Conservation (phyloP, 768 basidiomycete species). For the Mycena galericulata region DNA sequence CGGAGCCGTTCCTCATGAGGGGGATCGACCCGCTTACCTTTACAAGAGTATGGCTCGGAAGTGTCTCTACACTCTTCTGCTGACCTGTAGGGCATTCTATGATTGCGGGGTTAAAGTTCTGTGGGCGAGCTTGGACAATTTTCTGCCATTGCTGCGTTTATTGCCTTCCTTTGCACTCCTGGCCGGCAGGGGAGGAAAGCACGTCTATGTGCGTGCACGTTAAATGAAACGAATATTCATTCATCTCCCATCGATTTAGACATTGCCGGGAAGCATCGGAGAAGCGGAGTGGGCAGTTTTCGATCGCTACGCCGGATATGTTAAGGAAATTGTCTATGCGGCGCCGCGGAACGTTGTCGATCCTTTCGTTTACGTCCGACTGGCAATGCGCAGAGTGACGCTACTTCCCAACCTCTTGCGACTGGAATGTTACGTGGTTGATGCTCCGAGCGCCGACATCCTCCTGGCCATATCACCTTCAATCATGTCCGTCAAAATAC, state of each 20-base stretch:
- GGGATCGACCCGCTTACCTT: no score
- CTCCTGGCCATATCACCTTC: not conserved
- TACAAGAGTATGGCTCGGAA: no score
- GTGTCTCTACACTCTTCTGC: not conserved
- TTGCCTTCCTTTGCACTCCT: not conserved
- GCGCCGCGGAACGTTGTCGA: not conserved
- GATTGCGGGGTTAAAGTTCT: not conserved
- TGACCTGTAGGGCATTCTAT: not conserved
- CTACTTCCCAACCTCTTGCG: not conserved
- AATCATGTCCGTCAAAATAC: not conserved
- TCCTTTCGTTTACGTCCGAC: slow-evolving; percentile 1
- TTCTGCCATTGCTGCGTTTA: not conserved
- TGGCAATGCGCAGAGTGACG: not conserved
- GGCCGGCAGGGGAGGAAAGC: no score
- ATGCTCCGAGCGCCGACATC: not conserved
- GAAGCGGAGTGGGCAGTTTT: not conserved
- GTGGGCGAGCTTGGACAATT: not conserved
- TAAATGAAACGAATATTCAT: not conserved
- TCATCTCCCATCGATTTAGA: not conserved
- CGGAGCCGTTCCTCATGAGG: not conserved
- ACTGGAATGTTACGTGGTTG: not conserved
- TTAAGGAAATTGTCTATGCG: not conserved
- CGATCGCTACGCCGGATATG: slow-evolving; percentile 1
- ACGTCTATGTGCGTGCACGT: not conserved
- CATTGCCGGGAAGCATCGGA: not conserved